A percentile compares a stretch with the other conserved stretches of the same genome.
phyloP scores from a whole-genome alignment of 176 grass and related monocot species.

The Aegilops sharonensis region DNA sequence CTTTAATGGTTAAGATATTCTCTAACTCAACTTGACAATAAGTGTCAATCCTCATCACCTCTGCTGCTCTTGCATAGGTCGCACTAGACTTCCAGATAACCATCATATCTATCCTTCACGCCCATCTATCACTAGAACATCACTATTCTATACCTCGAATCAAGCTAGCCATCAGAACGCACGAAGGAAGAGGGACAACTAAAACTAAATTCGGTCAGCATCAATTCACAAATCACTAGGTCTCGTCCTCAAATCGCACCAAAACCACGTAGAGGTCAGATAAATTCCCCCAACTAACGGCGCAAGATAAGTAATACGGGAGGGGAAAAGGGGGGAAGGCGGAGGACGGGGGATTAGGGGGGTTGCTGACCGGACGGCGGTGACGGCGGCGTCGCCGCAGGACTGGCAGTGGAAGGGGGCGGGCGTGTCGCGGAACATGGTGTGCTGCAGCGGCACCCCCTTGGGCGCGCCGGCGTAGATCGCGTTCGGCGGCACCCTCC shows the following conservation, averaged over 20 bases:
- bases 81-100: background rate
- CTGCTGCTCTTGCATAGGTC: too few relatives aligned
- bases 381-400: slow-evolving; percentile 70
- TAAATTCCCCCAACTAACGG: background rate
- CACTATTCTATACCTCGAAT: background rate
- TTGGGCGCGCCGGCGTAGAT: slow-evolving; percentile 81
- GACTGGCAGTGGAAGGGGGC: slow-evolving; percentile 91
- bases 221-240: background rate
- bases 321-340: background rate
- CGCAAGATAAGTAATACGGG: background rate
- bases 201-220: background rate
- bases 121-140: background rate
- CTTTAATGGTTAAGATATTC: too few relatives aligned
- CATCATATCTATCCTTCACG: too few relatives aligned
- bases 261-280: too few relatives aligned
- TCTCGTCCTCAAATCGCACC: background rate
- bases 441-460: slow-evolving; percentile 86
- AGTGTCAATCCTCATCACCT: background rate
- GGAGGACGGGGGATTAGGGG: background rate
- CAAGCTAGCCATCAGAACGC: background rate
- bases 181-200: background rate
- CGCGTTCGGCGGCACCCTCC: slow-evolving; percentile 82
- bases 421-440: slow-evolving; percentile 97
- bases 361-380: slow-evolving; percentile 59
- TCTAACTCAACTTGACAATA: background rate